Conservation (phyloP, 768 basidiomycete genomes). For the Daedaleopsis sinensis region DNA sequence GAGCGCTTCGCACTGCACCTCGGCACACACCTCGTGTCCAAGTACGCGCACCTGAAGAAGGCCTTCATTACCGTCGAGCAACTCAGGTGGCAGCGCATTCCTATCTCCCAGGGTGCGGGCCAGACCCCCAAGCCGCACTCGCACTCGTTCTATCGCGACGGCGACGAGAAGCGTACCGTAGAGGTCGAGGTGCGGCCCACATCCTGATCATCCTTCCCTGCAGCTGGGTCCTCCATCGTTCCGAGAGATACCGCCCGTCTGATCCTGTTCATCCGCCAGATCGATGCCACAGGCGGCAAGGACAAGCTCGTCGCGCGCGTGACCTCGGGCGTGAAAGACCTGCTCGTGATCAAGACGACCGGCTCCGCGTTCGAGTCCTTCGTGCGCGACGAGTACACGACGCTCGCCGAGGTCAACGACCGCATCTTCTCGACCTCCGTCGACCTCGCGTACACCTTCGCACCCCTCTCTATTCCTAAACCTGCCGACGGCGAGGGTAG, state of each 20-base stretch:
- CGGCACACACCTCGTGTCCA: conserved; percentile 78
- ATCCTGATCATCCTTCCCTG: too few species aligned
- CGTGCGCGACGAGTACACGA: conserved; percentile 87
- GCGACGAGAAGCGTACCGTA: conserved; percentile 82
- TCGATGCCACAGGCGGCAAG: conserved; percentile 69
- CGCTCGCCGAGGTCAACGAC: conserved; percentile 80
- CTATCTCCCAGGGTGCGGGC: conserved; percentile 35
- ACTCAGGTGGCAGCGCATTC: conserved; percentile 83
- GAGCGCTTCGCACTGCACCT: conserved; percentile 90
- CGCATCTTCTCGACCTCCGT: conserved; percentile 90
- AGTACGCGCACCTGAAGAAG: conserved; percentile 76
- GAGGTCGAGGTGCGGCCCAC: conserved; percentile 36
- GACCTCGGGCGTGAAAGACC: conserved; percentile 72
- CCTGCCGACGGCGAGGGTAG: conserved; percentile 57
- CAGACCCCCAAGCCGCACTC: conserved; percentile 55
- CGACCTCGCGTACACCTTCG: conserved; percentile 72
- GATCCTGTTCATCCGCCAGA: conserved; percentile 34
- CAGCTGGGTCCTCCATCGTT: neutral
- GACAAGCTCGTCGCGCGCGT: conserved; percentile 64
- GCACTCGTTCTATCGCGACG: conserved; percentile 87
- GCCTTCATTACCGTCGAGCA: conserved; percentile 74
- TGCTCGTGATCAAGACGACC: conserved; percentile 88
- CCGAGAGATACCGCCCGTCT: neutral
- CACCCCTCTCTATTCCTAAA: conserved; percentile 45
- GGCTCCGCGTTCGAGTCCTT: conserved; percentile 87